Conservation (phyloP, 2,329 filamentous ascomycete genomes). For the Aspergillus latus region DNA sequence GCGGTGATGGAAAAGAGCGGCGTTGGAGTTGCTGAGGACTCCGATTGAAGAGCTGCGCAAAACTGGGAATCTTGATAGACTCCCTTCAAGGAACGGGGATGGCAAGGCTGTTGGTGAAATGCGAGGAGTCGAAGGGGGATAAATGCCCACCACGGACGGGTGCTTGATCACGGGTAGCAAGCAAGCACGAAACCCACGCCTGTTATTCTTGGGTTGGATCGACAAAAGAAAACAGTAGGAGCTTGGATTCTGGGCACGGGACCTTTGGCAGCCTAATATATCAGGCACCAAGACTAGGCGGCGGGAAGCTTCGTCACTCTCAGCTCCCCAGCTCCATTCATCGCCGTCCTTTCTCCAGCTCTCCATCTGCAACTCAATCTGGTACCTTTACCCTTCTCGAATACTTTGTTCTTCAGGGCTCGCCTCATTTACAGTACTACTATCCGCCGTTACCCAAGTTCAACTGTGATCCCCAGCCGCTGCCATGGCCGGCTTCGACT, state of each 20-base stretch:
- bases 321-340: conserved; percentile 31
- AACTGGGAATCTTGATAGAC: conserved; percentile 41
- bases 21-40: conserved; percentile 45
- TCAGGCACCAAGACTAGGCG: conserved; percentile 33
- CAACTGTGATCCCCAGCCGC: conserved; percentile 22
- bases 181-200: neutral
- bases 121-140: conserved; percentile 12
- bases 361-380: neutral
- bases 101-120: conserved; percentile 9
- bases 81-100: conserved; percentile 27
- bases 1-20: conserved; percentile 43
- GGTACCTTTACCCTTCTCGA: neutral
- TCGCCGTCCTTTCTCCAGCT: neutral
- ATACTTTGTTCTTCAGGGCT: neutral
- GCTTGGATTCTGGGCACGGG: conserved; percentile 15
- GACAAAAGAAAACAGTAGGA: conserved; percentile 14
- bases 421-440: neutral
- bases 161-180: conserved; percentile 4
- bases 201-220: neutral
- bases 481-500: conserved; percentile 96
- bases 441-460: conserved; percentile 19
- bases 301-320: conserved; percentile 46
- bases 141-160: neutral
- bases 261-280: conserved; percentile 16
- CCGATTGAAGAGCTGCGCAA: conserved; percentile 46